Evolutionary conservation across 1,139 yeast species (phyloP).

Genomic region (Nadsonia starkeyi-henricii): DNA sequence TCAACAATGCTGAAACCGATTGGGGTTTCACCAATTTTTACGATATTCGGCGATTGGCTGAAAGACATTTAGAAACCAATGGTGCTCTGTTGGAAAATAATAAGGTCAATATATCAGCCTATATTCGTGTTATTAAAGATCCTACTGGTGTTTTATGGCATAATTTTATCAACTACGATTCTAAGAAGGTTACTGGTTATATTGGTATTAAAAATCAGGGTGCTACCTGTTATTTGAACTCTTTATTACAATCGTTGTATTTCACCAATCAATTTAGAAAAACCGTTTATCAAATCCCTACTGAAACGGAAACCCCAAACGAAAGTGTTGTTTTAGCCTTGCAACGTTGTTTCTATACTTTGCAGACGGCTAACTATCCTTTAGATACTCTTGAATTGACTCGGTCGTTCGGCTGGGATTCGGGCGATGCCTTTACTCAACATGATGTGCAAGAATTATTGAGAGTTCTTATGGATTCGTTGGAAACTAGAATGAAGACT

Average conservation of each 20-base stretch:
- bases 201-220: slow-evolving; percentile 95
- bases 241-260: slow-evolving; percentile 77
- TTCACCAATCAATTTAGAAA: slow-evolving; percentile 74
- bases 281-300: slow-evolving; percentile 82
- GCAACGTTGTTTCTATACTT: slow-evolving; percentile 72
- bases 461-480: slow-evolving; percentile 86
- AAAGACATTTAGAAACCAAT: slow-evolving; percentile 14
- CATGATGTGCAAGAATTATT: slow-evolving; percentile 96
- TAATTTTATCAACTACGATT: slow-evolving; percentile 70
- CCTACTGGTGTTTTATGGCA: slow-evolving; percentile 94
- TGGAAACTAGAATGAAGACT: slow-evolving; percentile 86
- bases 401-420: slow-evolving; percentile 93
- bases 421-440: slow-evolving; percentile 89
- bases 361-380: slow-evolving; percentile 59
- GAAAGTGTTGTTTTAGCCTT: slow-evolving; percentile 66
- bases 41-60: slow-evolving; percentile 39
- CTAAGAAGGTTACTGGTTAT: slow-evolving; percentile 74
- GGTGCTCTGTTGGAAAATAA: slow-evolving; percentile 41
- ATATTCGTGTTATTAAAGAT: slow-evolving; percentile 66
- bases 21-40: slow-evolving; percentile 89
- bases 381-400: slow-evolving; percentile 81
- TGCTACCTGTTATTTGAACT: slow-evolving; percentile 92
- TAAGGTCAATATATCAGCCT: slow-evolving; percentile 58
- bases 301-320: slow-evolving; percentile 40
- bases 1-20: slow-evolving; percentile 50